Conservation (phyloP, 805 yeast species). For the Saccharomycopsis babjevae region DNA sequence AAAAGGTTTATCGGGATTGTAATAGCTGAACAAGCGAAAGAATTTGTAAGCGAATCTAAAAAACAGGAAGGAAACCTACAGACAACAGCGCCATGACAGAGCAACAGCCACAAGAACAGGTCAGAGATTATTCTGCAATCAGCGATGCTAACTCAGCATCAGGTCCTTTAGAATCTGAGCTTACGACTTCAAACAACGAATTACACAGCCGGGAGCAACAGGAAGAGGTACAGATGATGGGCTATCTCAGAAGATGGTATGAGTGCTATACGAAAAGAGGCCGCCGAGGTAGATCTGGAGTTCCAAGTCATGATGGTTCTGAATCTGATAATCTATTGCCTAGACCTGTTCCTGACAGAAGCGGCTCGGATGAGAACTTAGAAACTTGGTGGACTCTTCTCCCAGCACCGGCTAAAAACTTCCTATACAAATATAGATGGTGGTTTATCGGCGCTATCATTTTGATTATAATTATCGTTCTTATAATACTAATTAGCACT, state of each 20-base stretch:
- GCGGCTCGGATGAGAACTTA: not conserved
- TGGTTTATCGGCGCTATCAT: not conserved
- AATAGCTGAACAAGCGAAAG: no score
- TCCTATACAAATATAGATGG: constrained; percentile 2
- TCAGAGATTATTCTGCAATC: not conserved
- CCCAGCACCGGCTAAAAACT: constrained; percentile 1
- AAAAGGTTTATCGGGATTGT: no score
- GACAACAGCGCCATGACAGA: not conserved
- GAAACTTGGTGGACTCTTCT: constrained; percentile 1
- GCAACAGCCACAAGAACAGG: not conserved
- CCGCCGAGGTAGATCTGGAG: not conserved
- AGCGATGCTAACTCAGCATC: no score
- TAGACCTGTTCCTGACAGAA: constrained; percentile 6
- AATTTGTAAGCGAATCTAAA: no score
- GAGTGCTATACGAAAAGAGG: not conserved
- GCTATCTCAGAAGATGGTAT: not conserved
- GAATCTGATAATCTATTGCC: not conserved
- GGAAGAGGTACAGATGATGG: not conserved
- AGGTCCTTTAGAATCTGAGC: not conserved
- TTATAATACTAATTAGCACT: not conserved
- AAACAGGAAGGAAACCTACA: not conserved
- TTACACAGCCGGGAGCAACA: not conserved
- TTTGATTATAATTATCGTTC: not conserved
- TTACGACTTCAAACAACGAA: not conserved
- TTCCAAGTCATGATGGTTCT: not conserved